Evolutionary conservation across 1,284 basidiomycete genomes (phyloP), one percentile per base, ranked within the genome.

Genomic region (Phylloporus sp.): DNA sequence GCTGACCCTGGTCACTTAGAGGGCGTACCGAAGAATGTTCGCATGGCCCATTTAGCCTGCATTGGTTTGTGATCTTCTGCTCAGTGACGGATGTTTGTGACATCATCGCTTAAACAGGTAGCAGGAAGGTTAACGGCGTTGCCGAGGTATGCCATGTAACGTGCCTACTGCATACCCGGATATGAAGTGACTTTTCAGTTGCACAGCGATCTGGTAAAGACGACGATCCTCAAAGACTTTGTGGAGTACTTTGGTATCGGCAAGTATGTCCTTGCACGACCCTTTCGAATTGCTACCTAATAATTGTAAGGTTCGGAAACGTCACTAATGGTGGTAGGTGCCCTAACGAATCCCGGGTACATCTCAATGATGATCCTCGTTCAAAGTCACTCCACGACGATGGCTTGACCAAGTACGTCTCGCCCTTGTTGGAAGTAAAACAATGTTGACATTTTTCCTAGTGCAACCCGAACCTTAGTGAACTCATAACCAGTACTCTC

Each of bases 111-210:
- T 44, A 12, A 66, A 60, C 64, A 86, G 86, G 90, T 75, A 87
- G 92, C 81, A 81, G 92, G 74, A 95, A 92, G 76, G 91, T 96
- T 72, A 98, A 98, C 72, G 95, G 96, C 75, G 96, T 98, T 28
- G 95, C 96, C n/a, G 95, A 96, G 81, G 87, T 93, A 62, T n/a
- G 74, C 61, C 11, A 46, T 60, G 54, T 40, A 5, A 52, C 40
- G 55, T 52, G 26, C 4, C 13, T 39, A 26, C 6, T 22, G 13
- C 65, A 46, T 6, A 51, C 31, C 17, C 13, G 39, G 17, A 13
- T 46, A n/a, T 58, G 31, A 61, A 40, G 18, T 57, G 37, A 56
- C 17, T 32, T 44, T 26, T 22, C 68, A 90, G 87, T 77, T 93
- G 56, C 91, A 92, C 78, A 89, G 87, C 69, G 88, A 92, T 56